Percentiles rank a stretch among this genome's conserved stretches.
These are phyloP conservation scores for Fragosphaeria purpurea DNA, from an alignment of 2,329 filamentous ascomycete genomes.

Conservation along the genomic window DNA sequence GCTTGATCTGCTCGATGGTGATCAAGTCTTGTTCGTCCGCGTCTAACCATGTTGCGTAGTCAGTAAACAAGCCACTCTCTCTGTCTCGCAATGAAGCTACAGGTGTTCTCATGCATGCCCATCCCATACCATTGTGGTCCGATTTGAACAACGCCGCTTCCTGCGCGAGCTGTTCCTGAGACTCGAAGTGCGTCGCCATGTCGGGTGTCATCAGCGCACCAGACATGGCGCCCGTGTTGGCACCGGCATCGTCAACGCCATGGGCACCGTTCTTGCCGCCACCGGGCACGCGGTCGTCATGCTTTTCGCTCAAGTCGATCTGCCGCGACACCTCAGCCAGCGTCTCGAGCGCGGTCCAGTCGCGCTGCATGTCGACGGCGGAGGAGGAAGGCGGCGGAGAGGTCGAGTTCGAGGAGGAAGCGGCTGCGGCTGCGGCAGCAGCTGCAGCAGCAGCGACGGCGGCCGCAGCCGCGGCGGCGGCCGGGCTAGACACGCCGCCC, in stretches of 20 bases:
- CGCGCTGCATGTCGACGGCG: slow-evolving; percentile 29
- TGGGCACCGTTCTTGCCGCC: slow-evolving; percentile 27
- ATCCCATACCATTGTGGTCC: too few relatives aligned
- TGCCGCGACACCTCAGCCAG: slow-evolving; percentile 81
- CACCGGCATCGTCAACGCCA: neutral
- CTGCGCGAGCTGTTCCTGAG: neutral
- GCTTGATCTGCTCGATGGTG: slow-evolving; percentile 35
- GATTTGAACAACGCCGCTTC: neutral
- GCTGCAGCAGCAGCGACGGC: neutral
- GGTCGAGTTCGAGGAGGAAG: slow-evolving; percentile 1
- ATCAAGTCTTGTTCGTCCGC: slow-evolving; percentile 11
- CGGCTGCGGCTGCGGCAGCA: neutral
- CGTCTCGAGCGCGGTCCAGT: slow-evolving; percentile 75
- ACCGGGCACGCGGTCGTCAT: slow-evolving; percentile 39
- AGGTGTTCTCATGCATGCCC: too few relatives aligned
- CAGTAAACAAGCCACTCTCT: too few relatives aligned
- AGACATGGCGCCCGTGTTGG: too few relatives aligned
- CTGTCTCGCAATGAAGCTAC: too few relatives aligned
- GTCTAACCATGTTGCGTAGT: too few relatives aligned
- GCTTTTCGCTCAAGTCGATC: slow-evolving; percentile 57
- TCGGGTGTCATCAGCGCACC: too few relatives aligned
- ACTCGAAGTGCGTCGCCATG: neutral
- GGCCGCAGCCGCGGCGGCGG: neutral
- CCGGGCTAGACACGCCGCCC: neutral
- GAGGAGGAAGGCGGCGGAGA: neutral